These are phyloP conservation scores for Pulveroboletus sp. DNA, from an alignment of 768 basidiomycete species.

Conservation along the genomic window DNA sequence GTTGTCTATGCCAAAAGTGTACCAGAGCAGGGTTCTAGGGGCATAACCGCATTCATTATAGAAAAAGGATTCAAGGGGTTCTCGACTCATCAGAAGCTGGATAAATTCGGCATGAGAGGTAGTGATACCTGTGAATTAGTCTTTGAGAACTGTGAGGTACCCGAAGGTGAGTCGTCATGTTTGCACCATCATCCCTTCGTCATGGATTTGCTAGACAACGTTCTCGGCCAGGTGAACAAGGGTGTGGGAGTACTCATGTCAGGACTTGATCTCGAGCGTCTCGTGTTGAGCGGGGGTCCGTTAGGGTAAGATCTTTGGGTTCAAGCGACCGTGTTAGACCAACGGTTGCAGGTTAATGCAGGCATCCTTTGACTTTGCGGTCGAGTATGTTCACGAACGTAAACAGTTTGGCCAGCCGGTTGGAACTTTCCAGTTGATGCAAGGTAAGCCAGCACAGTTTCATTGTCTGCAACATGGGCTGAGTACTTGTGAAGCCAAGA, in stretches of 20 bases:
- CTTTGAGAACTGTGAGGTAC: constrained; percentile 87
- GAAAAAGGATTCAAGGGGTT: constrained; percentile 81
- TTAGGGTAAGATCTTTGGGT: constrained; percentile 54
- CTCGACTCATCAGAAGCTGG: constrained; percentile 84
- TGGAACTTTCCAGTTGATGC: constrained; percentile 93
- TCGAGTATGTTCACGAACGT: constrained; percentile 89
- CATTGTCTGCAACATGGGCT: not conserved
- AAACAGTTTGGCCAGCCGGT: constrained; percentile 87
- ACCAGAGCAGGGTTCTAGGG: constrained; percentile 73
- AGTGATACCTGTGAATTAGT: constrained; percentile 92
- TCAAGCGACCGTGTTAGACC: constrained; percentile 1
- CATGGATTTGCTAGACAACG: constrained; percentile 52
- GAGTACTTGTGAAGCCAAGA: constrained; percentile 50
- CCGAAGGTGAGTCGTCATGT: constrained; percentile 55
- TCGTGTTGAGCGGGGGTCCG: constrained; percentile 90
- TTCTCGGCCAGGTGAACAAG: constrained; percentile 73
- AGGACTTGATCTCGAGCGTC: constrained; percentile 85
- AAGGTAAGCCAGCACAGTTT: constrained; percentile 49
- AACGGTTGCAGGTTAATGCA: constrained; percentile 69
- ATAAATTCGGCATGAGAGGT: constrained; percentile 96
- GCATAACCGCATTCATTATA: constrained; percentile 89
- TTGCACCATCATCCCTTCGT: not conserved
- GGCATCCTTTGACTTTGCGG: constrained; percentile 82
- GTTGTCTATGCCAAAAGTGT: constrained; percentile 91
- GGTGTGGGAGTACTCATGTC: constrained; percentile 92